These are phyloP conservation scores for Acanthamoeba healyi DNA, from an alignment of 208 protist genomes.

Conservation along the genomic window DNA sequence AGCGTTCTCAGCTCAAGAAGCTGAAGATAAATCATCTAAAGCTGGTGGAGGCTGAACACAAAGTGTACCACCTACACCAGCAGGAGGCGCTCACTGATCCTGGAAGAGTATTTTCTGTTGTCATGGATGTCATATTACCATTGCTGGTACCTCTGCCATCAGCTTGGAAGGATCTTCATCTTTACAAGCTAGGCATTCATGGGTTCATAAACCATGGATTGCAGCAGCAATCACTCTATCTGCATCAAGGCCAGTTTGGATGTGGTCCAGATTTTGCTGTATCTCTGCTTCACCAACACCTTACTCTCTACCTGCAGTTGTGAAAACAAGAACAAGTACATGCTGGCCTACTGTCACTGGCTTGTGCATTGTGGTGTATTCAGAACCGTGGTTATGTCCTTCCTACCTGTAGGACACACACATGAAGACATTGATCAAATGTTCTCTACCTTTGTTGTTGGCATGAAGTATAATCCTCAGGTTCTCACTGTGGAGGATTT, in stretches of 20 bases:
- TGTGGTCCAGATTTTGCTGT: not conserved
- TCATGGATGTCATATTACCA: not conserved
- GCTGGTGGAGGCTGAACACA: not conserved
- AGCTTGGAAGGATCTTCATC: not conserved
- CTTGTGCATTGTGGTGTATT: not conserved
- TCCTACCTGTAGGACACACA: not conserved
- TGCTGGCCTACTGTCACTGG: not conserved
- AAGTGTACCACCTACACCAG: not conserved
- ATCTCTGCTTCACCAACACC: not conserved
- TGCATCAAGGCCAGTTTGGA: not conserved
- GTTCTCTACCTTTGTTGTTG: not conserved
- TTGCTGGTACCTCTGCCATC: not conserved
- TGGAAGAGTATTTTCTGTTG: not conserved
- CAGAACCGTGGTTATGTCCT: not conserved
- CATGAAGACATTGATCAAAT: not conserved
- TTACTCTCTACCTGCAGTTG: not conserved
- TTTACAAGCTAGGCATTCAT: not conserved
- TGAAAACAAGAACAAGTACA: conserved; percentile 33
- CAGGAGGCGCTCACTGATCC: not conserved
- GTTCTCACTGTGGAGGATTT: not conserved
- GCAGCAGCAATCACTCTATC: not conserved
- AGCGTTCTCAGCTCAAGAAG: not conserved
- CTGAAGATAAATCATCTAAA: not conserved
- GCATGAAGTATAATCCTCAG: not conserved
- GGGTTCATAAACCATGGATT: not conserved